Base-by-base conservation (phyloP, 2,329 filamentous ascomycete genomes). In the Dothistroma pini region DNA sequence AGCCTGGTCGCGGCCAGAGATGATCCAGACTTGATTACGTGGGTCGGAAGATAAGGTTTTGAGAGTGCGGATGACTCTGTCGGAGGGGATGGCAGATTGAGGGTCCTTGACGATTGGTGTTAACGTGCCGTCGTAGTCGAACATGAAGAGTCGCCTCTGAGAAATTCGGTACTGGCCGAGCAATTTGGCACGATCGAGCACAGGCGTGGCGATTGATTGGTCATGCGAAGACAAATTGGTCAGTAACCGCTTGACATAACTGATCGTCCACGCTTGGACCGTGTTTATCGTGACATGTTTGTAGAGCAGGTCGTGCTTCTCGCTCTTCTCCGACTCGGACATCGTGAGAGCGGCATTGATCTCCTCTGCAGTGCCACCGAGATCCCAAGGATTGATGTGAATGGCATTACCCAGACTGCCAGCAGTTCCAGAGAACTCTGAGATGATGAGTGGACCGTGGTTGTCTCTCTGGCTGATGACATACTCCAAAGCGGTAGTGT, bases 91-190 rank as follows among this genome's bases (percentile, higher is more conserved):
- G 2, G 95, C 95, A 5, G 91, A 88, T 67, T 89, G 88, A 1
- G 95, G 95, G 71, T 97, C 92, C 68, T 89, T 89, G 58, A 97
- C 95, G 69, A 99, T 97, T 0, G 93, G 91, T 3, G 95, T 97
- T 58, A 99, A 83, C 0, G 95, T 99, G 53, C 95, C 95, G 74
- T 99, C 95, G 71, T 99, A 99, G 78, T 99, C 95, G 73, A 97
- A 97, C 90, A 99, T 93, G 80, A 97, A 96, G 2, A 99, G 81
- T 11, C 95, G 87, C 76, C 90, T 91, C 64, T 84, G 84, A 3
- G 91, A 87, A 44, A 83, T 80, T 62, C 86, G 85, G 76, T 97
- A 97, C 62, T 88, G 87, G 58, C 83, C 79, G 41, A 96, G 80
- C 66, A 97, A 77, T 64, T 86, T 81, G 3, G 86, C 81, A 38